A percentile compares a stretch with the other conserved stretches of the same genome.
phyloP scores from a whole-genome alignment of 169 alveolate genomes.

The Cystoisospora suis region DNA sequence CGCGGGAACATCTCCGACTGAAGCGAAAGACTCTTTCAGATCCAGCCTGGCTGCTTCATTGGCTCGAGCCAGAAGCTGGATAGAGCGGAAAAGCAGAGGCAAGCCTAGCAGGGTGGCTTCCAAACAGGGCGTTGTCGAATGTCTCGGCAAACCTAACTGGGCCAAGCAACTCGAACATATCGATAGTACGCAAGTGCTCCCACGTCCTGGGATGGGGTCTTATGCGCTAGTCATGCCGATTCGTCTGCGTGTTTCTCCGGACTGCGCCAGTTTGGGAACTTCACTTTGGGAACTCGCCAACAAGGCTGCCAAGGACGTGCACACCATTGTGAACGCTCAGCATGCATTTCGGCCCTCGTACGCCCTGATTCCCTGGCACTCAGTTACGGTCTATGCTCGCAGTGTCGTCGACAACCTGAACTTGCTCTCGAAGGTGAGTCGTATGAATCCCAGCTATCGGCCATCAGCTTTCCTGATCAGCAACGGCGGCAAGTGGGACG shows the following conservation, averaged over 20 bases:
- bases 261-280: constrained; percentile 6
- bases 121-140: background rate
- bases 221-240: constrained; percentile 60
- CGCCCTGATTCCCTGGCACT: constrained; percentile 24
- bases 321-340: constrained; percentile 17
- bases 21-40: background rate
- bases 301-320: constrained; percentile 43
- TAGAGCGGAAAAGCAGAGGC: constrained; percentile 6
- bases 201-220: constrained; percentile 52
- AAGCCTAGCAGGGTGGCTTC: background rate
- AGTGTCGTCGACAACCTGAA: background rate
- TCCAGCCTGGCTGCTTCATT: background rate
- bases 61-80: background rate
- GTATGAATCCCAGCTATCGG: constrained; percentile 3
- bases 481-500: constrained; percentile 60
- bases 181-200: constrained; percentile 23
- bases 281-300: constrained; percentile 53
- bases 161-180: no score
- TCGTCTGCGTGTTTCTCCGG: constrained; percentile 41
- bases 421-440: background rate
- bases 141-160: no score
- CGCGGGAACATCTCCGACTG: no score
- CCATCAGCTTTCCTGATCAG: constrained; percentile 60
- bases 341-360: background rate
- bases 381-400: background rate